Base-by-base conservation (phyloP, 371 early-diverging fungal species). In the Actinomucor elegans region DNA sequence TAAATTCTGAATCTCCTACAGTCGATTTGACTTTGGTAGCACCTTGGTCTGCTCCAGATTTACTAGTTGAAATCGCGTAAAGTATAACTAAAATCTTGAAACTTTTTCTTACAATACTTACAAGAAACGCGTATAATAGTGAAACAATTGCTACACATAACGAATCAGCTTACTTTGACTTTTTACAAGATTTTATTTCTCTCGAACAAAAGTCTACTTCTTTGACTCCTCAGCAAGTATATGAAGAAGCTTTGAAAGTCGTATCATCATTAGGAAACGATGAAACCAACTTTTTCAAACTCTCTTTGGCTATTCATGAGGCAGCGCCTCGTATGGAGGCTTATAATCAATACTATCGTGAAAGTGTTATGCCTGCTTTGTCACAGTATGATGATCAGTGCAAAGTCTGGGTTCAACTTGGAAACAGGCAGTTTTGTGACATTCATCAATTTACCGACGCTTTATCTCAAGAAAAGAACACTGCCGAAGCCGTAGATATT, bases 281-380 rank as follows among this genome's bases (percentile, higher is more conserved):
- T 14, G 70, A 59, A 21, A 35, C 69, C 24, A 67, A 72, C 18
- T 57, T 79, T 11, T 59, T 81, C 12, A 79, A 83, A 55, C 68
- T 86, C 12, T 76, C 80, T 3, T 61, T 94, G 20, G 69, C 92
- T 4, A 59, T 89, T 23, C 92, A 87, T 43, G 69, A 74, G 11
- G 64, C 81, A 12, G 91, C 93, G 2, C 94, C 96, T 0, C 83
- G 82, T 29, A 81, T 95, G 27, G 83, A 89, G 56, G 85, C 95
- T 0, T 83, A 86, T 52, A 86, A 89, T 59, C 91, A 91, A 37
- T 83, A 81, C 43, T 96, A 94, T 69, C 60, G 70, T 15, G 66
- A 85, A 9, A 77, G 75, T 5, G 80, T 89, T n/a, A 55, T 77
- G 0, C 82, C 85, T 3, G 49, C 50, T 6, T 44, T 57, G 14